phyloP scores from a whole-genome alignment of 164 flowering plant species.

The Aristolochia contorta region DNA sequence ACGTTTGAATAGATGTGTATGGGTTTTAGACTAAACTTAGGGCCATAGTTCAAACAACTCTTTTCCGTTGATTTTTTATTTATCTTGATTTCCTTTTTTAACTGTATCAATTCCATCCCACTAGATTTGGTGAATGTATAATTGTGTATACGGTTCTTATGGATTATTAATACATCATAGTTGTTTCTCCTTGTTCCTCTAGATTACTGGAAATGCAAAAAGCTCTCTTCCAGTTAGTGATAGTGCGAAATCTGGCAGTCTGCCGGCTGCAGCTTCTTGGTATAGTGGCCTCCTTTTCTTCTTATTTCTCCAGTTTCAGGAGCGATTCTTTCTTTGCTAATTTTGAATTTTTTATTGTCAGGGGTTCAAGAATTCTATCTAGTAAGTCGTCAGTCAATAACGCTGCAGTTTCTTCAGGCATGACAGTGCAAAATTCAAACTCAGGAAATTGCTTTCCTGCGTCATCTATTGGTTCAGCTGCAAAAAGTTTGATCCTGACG shows the following conservation, averaged over 20 bases:
- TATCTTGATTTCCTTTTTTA: neutral
- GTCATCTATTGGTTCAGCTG: neutral
- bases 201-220: conserved; percentile 37
- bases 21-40: neutral
- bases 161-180: neutral
- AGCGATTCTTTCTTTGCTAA: no score
- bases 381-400: conserved; percentile 1
- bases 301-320: no score
- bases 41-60: neutral
- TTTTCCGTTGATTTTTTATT: neutral
- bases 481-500: neutral
- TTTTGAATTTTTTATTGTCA: neutral
- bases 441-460: neutral
- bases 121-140: no score
- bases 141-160: no score
- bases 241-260: conserved; percentile 52
- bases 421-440: conserved; percentile 2
- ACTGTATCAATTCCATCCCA: neutral
- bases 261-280: conserved; percentile 93
- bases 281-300: conserved; percentile 13
- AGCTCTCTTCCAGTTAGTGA: conserved; percentile 66
- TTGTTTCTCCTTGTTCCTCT: conserved; percentile 7
- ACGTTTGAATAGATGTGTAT: conserved; percentile 5
- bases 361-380: conserved; percentile 4
- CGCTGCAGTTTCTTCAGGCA: conserved; percentile 4